Evolutionary conservation across 768 basidiomycete genomes (phyloP), one percentile per base, ranked within the genome.

Genomic region (Crassisporium funariophilum): DNA sequence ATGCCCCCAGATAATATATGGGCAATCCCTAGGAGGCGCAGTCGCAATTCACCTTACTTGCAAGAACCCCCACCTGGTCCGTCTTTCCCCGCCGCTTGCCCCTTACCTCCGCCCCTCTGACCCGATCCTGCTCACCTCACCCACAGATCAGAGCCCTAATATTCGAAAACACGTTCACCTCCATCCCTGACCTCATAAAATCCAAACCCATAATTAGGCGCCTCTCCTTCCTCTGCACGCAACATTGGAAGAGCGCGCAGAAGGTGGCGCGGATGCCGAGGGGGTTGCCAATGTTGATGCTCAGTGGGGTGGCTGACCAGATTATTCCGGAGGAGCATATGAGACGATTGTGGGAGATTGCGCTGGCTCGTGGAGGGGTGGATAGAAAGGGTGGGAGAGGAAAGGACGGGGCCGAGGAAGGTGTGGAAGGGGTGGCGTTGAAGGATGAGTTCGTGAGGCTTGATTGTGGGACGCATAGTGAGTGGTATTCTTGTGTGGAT

Each of bases 151-250:
- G 74, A 4, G 91, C 83, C 0, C 71, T 95, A 17, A 79, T 95
- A 29, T 68, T 95, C 48, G 92, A 95, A 68, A 95, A 95, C 61
- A 94, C 94, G 0, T 95, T 94, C 66, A 77, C 84, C 29, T 90
- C 86, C 21, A 78, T 95, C 37, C 85, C 85, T 1, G 75, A 79
- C 31, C 77, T 95, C 34, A 86, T 91, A 1, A 70, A 75, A 47
- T 75, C 77, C 10, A 71, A 90, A 54, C 91, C 91, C 2, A 56
- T 79, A 35, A 75, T 92, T 22, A 72, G 78, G 0, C 78, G 77
- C 2, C 73, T 91, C 62, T 72, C 87, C 9, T 86, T 84, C 59
- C 73, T 92, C 9, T 84, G 85, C 55, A 79, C 87, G 44, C 82
- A 94, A 62, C 82, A 81, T 57, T 95, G 93, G 93, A 81, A 84